Evolutionary conservation across 805 yeast genomes (phyloP).

Genomic region (Metschnikowia kunwiensis): DNA sequence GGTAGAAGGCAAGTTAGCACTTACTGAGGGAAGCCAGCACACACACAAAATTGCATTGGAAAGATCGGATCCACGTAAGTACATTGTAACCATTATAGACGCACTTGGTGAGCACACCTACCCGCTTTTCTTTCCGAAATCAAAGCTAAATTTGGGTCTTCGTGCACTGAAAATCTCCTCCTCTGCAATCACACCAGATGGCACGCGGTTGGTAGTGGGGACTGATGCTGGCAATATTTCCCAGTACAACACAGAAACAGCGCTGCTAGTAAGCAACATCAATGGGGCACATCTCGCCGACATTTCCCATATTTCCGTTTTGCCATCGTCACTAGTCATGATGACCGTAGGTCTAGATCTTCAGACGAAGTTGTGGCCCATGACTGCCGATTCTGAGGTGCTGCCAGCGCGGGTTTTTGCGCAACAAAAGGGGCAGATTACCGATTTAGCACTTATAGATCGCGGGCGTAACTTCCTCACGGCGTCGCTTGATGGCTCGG

Average conservation of each 20-base stretch:
- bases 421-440: conserved; percentile 49
- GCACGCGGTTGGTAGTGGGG: conserved; percentile 10
- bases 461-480: conserved; percentile 66
- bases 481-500: conserved; percentile 51
- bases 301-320: conserved; percentile 44
- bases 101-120: conserved; percentile 2
- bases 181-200: conserved; percentile 8
- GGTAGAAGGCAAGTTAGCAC: conserved; percentile 2
- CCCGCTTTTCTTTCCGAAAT: conserved; percentile 5
- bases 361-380: conserved; percentile 60
- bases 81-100: conserved; percentile 5
- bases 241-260: conserved; percentile 6
- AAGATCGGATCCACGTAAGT: background rate
- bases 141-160: conserved; percentile 5
- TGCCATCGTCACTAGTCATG: conserved; percentile 64
- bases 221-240: conserved; percentile 10
- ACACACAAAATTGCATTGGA: conserved; percentile 1
- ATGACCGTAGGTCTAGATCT: conserved; percentile 59
- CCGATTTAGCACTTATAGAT: conserved; percentile 52
- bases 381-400: conserved; percentile 16
- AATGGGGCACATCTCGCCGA: conserved; percentile 49
- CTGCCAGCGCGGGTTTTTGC: conserved; percentile 37
- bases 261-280: conserved; percentile 1
- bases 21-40: background rate
- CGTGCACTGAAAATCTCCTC: conserved; percentile 4